These are phyloP conservation scores for Hyphodiscus hymeniophilus DNA, from an alignment of 495 filamentous ascomycete genomes.

Conservation along the genomic window DNA sequence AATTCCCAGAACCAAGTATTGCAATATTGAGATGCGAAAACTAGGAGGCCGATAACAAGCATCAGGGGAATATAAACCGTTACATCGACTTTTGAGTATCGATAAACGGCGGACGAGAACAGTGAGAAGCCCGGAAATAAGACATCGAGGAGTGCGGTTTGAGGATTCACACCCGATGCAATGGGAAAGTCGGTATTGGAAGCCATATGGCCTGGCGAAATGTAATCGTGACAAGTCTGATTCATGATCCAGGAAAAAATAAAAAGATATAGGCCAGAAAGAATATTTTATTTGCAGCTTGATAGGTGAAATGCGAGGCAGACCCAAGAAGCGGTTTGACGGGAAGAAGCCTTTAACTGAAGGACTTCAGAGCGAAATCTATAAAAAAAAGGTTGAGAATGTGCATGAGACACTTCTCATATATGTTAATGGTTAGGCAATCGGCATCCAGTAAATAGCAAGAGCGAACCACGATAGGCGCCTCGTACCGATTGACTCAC, in stretches of 20 bases:
- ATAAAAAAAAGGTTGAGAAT: no score
- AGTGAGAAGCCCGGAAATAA: conserved; percentile 23
- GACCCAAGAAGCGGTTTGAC: no score
- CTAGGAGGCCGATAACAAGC: conserved; percentile 40
- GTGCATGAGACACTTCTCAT: no score
- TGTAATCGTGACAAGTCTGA: not conserved
- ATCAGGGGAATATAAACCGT: conserved; percentile 60
- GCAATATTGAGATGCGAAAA: conserved; percentile 42
- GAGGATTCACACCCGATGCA: conserved; percentile 5
- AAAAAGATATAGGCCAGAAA: not conserved
- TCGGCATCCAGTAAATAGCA: no score
- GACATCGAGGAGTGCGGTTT: conserved; percentile 16
- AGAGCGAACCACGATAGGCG: no score
- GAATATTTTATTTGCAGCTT: not conserved
- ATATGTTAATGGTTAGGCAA: no score
- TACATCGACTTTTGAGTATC: conserved; percentile 60
- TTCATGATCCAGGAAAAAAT: conserved; percentile 8
- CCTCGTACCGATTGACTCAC: no score
- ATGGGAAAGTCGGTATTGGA: not conserved
- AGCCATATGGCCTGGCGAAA: not conserved
- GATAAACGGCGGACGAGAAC: conserved; percentile 41
- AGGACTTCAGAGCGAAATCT: no score
- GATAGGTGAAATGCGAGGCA: no score
- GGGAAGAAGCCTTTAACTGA: no score
- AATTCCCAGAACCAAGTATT: conserved; percentile 34